Evolutionary conservation across 1,139 yeast genomes (phyloP).

Genomic region (Taiozyma sp.): DNA sequence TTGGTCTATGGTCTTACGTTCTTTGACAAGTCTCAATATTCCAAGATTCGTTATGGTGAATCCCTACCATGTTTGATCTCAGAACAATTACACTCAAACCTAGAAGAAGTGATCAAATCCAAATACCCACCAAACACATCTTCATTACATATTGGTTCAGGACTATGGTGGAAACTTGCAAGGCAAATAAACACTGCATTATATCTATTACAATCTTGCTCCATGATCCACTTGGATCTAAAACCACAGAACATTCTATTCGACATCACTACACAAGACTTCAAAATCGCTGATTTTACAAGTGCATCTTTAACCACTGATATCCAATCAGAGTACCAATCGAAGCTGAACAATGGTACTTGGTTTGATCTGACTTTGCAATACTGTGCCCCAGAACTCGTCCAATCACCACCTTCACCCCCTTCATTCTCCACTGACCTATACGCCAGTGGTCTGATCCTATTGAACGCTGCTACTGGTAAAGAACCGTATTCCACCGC

Average conservation of each 20-base stretch:
- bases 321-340: constrained; percentile 8
- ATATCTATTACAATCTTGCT: constrained; percentile 20
- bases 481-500: constrained; percentile 27
- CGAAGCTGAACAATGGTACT: constrained; percentile 10
- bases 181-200: constrained; percentile 24
- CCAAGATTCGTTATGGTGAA: constrained; percentile 17
- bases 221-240: constrained; percentile 32
- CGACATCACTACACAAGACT: constrained; percentile 12
- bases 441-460: constrained; percentile 30
- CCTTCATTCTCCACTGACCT: constrained; percentile 29
- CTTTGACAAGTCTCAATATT: constrained; percentile 11
- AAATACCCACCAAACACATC: not conserved
- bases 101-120: constrained; percentile 14
- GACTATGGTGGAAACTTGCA: constrained; percentile 28
- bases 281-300: constrained; percentile 34
- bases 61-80: constrained; percentile 29
- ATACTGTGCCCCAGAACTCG: constrained; percentile 33
- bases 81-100: constrained; percentile 22
- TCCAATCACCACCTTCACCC: constrained; percentile 14
- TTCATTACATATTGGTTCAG: constrained; percentile 15
- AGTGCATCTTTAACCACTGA: constrained; percentile 24
- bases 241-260: constrained; percentile 32
- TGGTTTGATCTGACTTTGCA: constrained; percentile 32
- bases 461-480: constrained; percentile 31
- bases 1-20: constrained; percentile 26